Conservation (phyloP, 177 flowering plant species). For the Tripterygium wilfordii region DNA sequence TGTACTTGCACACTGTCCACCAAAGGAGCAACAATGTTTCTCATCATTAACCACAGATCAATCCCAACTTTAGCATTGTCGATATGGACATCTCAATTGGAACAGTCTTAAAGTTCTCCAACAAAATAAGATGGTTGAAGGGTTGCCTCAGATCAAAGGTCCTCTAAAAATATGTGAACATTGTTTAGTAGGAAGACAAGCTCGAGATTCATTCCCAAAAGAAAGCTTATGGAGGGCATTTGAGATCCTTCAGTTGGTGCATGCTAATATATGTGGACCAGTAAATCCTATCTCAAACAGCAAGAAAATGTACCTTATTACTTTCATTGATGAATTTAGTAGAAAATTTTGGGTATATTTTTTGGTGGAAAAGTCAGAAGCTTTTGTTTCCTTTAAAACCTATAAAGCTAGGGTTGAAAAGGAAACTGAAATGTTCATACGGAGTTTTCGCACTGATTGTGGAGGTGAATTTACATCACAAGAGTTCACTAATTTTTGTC, state of each 20-base stretch:
- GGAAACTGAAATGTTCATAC: no score
- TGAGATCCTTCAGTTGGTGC: slow-evolving; percentile 6
- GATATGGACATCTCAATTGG: not conserved
- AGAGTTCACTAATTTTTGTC: no score
- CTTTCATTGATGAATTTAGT: slow-evolving; percentile 5
- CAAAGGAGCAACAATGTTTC: slow-evolving; percentile 1
- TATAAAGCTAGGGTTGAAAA: no score
- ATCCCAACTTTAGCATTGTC: slow-evolving; percentile 2
- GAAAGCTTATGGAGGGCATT: slow-evolving; percentile 13
- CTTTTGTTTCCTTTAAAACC: no score
- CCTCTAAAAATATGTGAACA: not conserved
- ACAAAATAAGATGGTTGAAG: slow-evolving; percentile 1
- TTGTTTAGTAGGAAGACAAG: slow-evolving; percentile 3
- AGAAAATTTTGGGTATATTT: not conserved
- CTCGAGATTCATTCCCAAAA: slow-evolving; percentile 7
- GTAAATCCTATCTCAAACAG: slow-evolving; percentile 8
- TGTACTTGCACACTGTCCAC: not conserved
- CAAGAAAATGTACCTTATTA: slow-evolving; percentile 7
- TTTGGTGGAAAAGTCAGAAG: not conserved
- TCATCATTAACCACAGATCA: slow-evolving; percentile 2
- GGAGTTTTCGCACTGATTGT: no score
- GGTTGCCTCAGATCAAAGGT: not conserved
- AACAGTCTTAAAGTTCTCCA: slow-evolving; percentile 3
- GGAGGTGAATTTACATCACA: no score
- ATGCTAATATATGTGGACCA: slow-evolving; percentile 12